Evolutionary conservation across 306 rosid genomes (phyloP).

Genomic region (Rosa rugosa): DNA sequence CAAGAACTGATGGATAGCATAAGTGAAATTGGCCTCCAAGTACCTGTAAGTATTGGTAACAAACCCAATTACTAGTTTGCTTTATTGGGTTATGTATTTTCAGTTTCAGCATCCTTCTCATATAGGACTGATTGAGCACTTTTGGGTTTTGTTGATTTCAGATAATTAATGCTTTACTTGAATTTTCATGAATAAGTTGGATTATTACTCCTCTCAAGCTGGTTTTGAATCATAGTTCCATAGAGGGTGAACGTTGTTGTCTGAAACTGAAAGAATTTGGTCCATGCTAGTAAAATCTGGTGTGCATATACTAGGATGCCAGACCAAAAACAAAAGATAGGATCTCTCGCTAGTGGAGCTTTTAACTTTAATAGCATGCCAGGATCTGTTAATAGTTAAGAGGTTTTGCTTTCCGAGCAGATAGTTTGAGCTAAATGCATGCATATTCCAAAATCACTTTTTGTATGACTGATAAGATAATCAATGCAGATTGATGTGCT

Average conservation of each 20-base stretch:
- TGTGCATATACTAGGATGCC: background rate
- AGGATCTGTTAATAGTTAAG: background rate
- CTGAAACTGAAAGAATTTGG: background rate
- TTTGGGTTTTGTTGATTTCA: background rate
- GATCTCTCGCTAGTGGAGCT: background rate
- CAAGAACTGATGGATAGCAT: constrained; percentile 86
- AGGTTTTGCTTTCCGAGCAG: background rate
- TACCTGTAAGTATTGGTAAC: constrained; percentile 55
- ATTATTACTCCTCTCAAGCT: background rate
- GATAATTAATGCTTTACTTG: background rate
- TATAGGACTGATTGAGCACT: background rate
- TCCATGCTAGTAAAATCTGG: background rate
- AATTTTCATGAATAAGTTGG: background rate
- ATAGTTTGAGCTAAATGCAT: background rate
- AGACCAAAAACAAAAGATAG: background rate
- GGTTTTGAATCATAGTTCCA: background rate
- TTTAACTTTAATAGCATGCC: background rate
- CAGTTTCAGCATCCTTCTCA: background rate
- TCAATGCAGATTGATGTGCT: constrained; percentile 87
- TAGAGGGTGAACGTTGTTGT: background rate
- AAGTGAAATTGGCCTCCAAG: constrained; percentile 82
- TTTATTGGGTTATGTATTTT: background rate
- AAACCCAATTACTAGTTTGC: constrained; percentile 5
- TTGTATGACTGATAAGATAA: constrained; percentile 21
- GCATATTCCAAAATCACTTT: background rate